Evolutionary conservation across 441 rosid genomes (phyloP).

Genomic region (Adansonia gregorii): DNA sequence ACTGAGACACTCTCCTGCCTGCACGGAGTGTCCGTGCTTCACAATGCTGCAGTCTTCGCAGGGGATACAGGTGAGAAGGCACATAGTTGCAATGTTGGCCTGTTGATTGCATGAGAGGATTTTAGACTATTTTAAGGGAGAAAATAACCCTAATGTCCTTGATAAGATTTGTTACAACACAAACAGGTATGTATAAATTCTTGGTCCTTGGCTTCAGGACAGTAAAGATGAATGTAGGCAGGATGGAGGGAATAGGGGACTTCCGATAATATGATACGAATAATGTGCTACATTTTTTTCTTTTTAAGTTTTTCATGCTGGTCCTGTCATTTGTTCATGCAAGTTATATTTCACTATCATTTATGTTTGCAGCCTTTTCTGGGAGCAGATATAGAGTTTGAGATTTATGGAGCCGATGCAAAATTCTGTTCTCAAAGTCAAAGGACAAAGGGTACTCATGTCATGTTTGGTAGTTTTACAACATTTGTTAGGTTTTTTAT

Average conservation of each 20-base stretch:
- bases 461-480: constrained; percentile 19
- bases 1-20: not conserved
- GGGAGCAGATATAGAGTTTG: constrained; percentile 90
- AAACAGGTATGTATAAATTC: constrained; percentile 48
- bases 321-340: not conserved
- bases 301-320: not conserved
- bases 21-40: not conserved
- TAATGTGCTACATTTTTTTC: not conserved
- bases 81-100: constrained; percentile 48
- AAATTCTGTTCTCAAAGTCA: constrained; percentile 2
- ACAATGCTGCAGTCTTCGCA: constrained; percentile 43
- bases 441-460: constrained; percentile 9
- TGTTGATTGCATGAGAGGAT: constrained; percentile 42
- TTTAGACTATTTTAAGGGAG: constrained; percentile 55
- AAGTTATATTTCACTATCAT: not conserved
- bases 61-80: constrained; percentile 46
- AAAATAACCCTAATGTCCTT: constrained; percentile 34
- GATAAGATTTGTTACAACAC: constrained; percentile 34
- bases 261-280: not conserved
- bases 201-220: constrained; percentile 18
- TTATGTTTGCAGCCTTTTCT: constrained; percentile 68
- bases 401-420: constrained; percentile 30
- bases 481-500: constrained; percentile 2
- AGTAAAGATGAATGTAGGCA: constrained; percentile 19
- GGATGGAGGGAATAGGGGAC: not conserved